Evolutionary conservation across 2,329 filamentous ascomycete species (phyloP), one percentile per base, ranked within the genome.

Genomic region (Stagonosporopsis rhizophila): DNA sequence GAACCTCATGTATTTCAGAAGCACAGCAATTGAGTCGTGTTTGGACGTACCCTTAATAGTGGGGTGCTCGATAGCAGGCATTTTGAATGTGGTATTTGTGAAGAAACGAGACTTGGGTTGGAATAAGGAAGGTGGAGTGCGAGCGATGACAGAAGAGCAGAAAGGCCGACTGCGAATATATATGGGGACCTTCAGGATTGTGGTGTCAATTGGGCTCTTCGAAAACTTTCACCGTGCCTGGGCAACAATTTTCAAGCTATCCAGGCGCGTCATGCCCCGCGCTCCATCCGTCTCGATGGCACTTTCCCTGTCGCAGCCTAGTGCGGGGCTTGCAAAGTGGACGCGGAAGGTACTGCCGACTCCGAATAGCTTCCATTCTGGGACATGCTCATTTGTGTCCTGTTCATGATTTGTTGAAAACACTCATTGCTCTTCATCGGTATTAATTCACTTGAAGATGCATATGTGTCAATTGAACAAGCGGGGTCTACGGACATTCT

Each of bases 61-160:
- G 77, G 87, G 86, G 83, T 91, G 89, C 67, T 83, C 84, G 78
- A 90, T 90, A 50, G 64, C 64, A 85, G 78, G 82, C 88, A 91
- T 91, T 72, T 73, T 86, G 77, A 23, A 20, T 38, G 45, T 45
- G 19, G 51, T 44, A 22, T 46, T 19, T 46, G 40, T 46, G 30
- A 56, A 52, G 27, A 50, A 45, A 32, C 46, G 58, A 20, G 46
- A 19, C 6, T 22, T 37, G 19, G 15, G 12, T 52, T 52, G 41
- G 53, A 27, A 17, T 42, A 45, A 22, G 35, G 17, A 23, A n/a
- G 44, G 37, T 27, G 32, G 22, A 38, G n/a, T 58, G 52, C 51
- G 58, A 49, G 48, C 44, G 23, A 34, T 32, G 47, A 44, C 42
- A 52, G 56, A 53, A 41, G 52, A 41, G 52, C 44, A 60, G 35